Evolutionary conservation across 176 grass and related monocot genomes (phyloP), one percentile per base, ranked within the genome.

Genomic region (Neostapfia colusana): DNA sequence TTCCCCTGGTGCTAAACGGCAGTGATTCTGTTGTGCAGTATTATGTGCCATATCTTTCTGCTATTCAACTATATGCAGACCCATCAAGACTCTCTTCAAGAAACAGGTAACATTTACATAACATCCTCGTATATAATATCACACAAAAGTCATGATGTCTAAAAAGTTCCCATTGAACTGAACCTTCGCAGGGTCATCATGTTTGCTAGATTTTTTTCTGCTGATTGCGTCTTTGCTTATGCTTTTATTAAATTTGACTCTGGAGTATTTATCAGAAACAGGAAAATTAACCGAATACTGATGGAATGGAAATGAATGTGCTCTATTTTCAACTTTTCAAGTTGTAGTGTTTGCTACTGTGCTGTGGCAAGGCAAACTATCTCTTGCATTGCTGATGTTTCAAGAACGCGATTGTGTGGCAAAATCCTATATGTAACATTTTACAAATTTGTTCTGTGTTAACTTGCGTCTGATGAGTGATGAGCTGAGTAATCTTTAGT

Each of bases 11-110:
- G 79, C 82, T 99, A 85, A 95, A 92, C 84, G 92, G 83, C 17
- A 86, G 40, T 58, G 92, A 99, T 67, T 88, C 69, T 31, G 92
- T 92, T 36, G 80, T 92, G 37, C 95, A 99, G 76, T 99, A 99
- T 65, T 99, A 95, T 45, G 95, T 99, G 23, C 95, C 95, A 50
- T 99, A 88, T 74, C 95, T 99, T 48, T 99, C 95, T 67, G 92
- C 89, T 48, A 90, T 99, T 50, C 95, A 99, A 68, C 40, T 99
- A 15, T 95, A 87, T 55, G 82, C 51, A 20, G 92, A 92, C 71
- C 68, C 87, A 42, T 84, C 74, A 10, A 92, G 86, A 63, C 39
- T 79, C 36, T 38, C 74, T 72, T 78, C 80, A 76, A 85, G 74
- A 74, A 81, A 42, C 70, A 99, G 95, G 95, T 95, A 88, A 36